A percentile compares a stretch with the other conserved stretches of the same genome.
Evolutionary conservation across 345 rosid genomes (phyloP).

Genomic region (Eucalyptus decipiens): DNA sequence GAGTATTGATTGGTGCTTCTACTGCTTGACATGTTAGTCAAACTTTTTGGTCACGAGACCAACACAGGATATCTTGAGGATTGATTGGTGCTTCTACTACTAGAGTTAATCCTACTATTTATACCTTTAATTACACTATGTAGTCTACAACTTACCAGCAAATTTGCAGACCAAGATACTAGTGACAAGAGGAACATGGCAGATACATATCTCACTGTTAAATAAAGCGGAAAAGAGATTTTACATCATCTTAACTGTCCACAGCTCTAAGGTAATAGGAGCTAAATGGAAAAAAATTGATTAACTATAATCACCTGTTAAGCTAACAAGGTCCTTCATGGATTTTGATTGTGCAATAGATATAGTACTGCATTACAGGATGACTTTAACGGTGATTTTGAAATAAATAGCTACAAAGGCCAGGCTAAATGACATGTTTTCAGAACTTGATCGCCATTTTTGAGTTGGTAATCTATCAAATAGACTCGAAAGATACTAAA

Average conservation of each 20-base stretch:
- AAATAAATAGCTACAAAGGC: background rate
- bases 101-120: background rate
- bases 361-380: background rate
- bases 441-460: background rate
- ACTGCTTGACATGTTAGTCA: constrained; percentile 18
- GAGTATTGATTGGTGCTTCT: background rate
- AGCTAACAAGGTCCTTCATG: background rate
- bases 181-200: background rate
- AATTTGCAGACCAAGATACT: background rate
- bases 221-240: background rate
- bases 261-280: background rate
- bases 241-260: background rate
- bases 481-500: background rate
- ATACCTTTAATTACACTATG: background rate
- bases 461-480: background rate
- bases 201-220: background rate
- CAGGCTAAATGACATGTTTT: background rate
- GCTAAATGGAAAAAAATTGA: background rate
- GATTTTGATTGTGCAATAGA: background rate
- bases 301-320: background rate
- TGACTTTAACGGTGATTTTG: background rate
- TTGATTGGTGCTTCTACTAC: background rate
- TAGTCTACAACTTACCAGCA: background rate
- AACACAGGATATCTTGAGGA: background rate
- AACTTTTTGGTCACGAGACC: background rate